Evolutionary conservation across 306 rosid genomes (phyloP).

Genomic region (Dalbergia cochinchinensis): DNA sequence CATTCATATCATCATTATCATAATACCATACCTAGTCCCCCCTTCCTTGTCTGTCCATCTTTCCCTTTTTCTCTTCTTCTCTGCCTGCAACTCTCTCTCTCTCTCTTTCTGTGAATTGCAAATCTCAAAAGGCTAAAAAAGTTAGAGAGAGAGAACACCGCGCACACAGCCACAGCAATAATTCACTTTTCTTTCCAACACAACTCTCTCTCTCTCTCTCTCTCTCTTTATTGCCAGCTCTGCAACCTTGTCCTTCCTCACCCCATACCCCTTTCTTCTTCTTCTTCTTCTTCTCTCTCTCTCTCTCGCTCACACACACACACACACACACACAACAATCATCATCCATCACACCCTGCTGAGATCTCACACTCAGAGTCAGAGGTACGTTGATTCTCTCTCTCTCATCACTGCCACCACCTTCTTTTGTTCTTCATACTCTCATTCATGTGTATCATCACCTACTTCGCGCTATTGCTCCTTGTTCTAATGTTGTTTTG

Average conservation of each 20-base stretch:
- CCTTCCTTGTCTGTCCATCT: neutral
- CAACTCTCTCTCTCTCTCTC: neutral
- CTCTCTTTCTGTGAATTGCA: constrained; percentile 56
- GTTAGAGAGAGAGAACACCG: constrained; percentile 69
- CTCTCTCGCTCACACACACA: constrained; percentile 35
- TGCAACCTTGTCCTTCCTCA: constrained; percentile 66
- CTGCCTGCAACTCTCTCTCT: neutral
- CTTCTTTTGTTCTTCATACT: neutral
- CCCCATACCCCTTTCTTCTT: constrained; percentile 51
- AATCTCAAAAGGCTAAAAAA: constrained; percentile 78
- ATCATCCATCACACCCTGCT: constrained; percentile 40
- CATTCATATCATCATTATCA: neutral
- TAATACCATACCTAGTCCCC: neutral
- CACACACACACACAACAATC: constrained; percentile 38
- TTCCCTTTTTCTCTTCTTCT: constrained; percentile 34
- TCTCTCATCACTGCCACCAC: constrained; percentile 34
- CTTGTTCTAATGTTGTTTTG: neutral
- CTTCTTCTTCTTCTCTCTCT: constrained; percentile 49
- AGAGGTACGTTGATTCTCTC: constrained; percentile 53
- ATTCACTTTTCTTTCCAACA: constrained; percentile 58
- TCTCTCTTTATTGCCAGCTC: constrained; percentile 89
- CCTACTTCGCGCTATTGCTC: neutral
- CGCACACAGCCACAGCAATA: constrained; percentile 64
- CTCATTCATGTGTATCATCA: neutral
- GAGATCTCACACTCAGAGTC: constrained; percentile 58